Evolutionary conservation across 305 asterid genomes (phyloP), one percentile per base, ranked within the genome.

Genomic region (Salvia sclarea): DNA sequence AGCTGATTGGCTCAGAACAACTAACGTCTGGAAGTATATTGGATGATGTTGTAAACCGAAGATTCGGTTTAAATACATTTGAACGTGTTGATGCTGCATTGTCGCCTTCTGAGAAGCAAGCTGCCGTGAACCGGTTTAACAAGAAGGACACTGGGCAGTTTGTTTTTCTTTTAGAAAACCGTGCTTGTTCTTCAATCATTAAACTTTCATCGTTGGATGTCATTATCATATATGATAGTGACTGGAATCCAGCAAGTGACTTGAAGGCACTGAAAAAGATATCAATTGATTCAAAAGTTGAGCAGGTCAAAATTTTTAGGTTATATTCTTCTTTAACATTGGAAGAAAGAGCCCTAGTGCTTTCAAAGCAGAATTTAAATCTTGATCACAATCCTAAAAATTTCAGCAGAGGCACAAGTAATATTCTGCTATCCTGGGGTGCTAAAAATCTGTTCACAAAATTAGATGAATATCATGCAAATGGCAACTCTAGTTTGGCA

Each of bases 401-500:
- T 41, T 21, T 74, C 60, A 81, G 75, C 69, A 84, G 91, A 66
- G 57, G 81, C 66, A 76, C 82, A 35, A 78, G 72, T 76, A 77
- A 83, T 68, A 65, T 78, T 68, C 78, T 89, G 55, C 98, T 95
- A 58, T 83, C 82, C 75, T 95, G 99, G 99, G 96, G 99, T 75
- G 96, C 92, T 60, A 54, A 80, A 5, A 41, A 85, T 69, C 86
- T 95, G 21, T 88, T 95, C 81, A 62, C 73, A 58, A 89, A 84
- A 81, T 81, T 95, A 76, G 93, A 86, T 20, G 89, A 88, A 72
- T 88, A 78, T 79, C 95, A 85, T 78, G 78, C 84, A 16, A 75
- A 75, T 55, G 70, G 77, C 52, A 72, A 56, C 73, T 71, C 81
- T 50, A 43, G 49, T 71, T 62, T 73, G 43, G 75, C 63, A 63